Evolutionary conservation across 2,329 filamentous ascomycete species (phyloP), one percentile per base, ranked within the genome.

Genomic region (Colletotrichum sp.): DNA sequence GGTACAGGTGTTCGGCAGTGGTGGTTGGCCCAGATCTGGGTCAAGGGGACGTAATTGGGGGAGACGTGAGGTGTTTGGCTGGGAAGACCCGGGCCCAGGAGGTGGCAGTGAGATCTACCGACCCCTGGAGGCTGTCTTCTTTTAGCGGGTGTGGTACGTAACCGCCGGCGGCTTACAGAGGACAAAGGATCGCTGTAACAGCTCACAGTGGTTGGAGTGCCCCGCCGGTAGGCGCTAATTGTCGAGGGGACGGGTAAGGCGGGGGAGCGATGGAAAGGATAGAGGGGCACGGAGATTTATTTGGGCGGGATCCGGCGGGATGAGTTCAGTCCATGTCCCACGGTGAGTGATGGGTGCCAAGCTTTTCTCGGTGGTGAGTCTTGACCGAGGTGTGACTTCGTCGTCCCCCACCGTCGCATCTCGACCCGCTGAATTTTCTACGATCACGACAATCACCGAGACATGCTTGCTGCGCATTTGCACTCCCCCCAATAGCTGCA

Each of bases 81-180:
- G 57, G 59, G 71, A 68, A 63, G 26, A 39, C 68, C 68, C 36
- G n/a, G 63, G 52, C 36, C 72, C 62, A 80, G 78, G 79, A 78
- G 78, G 78, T 79, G 78, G 79, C 78, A 79, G 79, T 78, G 74
- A 78, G 69, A 66, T 71, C 59, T 62, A 36, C 60, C 39, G 13
- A 55, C 24, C 69, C 69, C 62, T 52, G 39, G 30, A 28, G 63
- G 26, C 39, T 16, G 44, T 34, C 34, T 65, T 39, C 30, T 39
- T 60, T 59, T 57, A 67, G 44, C 62, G 60, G 62, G 34, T 59
- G 36, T 24, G 67, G 49, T 36, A 26, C 44, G 65, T 59, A 68
- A 36, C 49, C 30, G 16, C 63, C 26, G 59, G n/a, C 21, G 44
- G 30, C 44, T 64, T 66, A 28, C 49, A 67, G 44, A 65, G 55